Conservation (phyloP, 2,329 filamentous ascomycete genomes). For the Paraconiothyrium sp. region DNA sequence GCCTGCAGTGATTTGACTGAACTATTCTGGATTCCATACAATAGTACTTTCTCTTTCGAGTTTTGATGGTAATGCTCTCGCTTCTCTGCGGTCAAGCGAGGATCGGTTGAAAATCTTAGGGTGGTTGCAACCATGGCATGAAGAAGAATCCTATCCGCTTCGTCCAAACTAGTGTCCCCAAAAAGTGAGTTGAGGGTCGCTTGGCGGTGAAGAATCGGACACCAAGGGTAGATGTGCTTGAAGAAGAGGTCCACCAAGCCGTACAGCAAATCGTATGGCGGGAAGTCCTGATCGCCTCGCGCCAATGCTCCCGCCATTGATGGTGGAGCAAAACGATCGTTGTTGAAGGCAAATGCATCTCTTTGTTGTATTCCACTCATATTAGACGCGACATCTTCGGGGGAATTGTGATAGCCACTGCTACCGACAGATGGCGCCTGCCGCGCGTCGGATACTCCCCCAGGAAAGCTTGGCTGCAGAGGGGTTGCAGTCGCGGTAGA, state of each 20-base stretch:
- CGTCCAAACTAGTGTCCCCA: conserved; percentile 73
- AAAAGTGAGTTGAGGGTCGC: conserved; percentile 85
- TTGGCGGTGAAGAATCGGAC: conserved; percentile 87
- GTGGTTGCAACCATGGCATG: conserved; percentile 92
- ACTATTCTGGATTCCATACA: conserved; percentile 89
- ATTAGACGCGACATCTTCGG: conserved; percentile 37
- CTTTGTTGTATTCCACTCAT: conserved; percentile 36
- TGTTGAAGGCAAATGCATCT: conserved; percentile 42
- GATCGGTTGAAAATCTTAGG: conserved; percentile 82
- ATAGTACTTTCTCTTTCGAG: conserved; percentile 84
- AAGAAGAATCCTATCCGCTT: conserved; percentile 82
- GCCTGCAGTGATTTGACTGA: conserved; percentile 89
- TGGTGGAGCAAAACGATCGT: conserved; percentile 41
- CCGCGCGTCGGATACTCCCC: conserved; percentile 50
- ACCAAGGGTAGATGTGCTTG: conserved; percentile 74
- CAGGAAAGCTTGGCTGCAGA: conserved; percentile 42
- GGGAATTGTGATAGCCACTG: conserved; percentile 40
- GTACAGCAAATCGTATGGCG: conserved; percentile 68
- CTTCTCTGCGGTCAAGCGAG: conserved; percentile 75
- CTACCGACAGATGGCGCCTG: conserved; percentile 33
- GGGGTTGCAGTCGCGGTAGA: conserved; percentile 40
- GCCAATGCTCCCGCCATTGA: conserved; percentile 38
- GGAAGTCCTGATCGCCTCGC: conserved; percentile 58
- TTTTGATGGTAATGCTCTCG: conserved; percentile 78
- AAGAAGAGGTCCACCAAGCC: conserved; percentile 70